Conservation (phyloP, 345 rosid genomes). For the Linum trigynum region DNA sequence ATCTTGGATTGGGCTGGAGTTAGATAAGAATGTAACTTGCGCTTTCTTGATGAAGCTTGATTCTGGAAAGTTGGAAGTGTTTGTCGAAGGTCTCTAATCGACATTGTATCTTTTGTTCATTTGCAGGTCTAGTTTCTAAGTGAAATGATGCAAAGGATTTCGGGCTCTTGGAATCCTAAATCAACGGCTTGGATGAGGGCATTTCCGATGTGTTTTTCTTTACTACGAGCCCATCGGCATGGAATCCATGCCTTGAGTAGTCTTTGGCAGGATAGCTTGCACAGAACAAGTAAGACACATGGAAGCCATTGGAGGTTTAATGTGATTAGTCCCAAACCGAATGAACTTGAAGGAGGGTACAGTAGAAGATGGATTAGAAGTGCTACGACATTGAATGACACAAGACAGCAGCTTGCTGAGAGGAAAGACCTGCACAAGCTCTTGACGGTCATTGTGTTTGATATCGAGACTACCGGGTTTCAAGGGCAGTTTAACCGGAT, state of each 20-base stretch:
- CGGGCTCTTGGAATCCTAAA: too few species aligned
- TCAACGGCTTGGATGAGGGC: conserved; percentile 25
- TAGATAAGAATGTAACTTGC: too few species aligned
- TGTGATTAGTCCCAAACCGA: conserved; percentile 33
- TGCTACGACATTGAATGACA: conserved; percentile 31
- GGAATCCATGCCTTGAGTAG: conserved; percentile 39
- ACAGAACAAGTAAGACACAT: conserved; percentile 19
- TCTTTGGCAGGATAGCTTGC: conserved; percentile 37
- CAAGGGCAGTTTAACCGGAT: conserved; percentile 42
- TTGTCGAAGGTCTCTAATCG: neutral
- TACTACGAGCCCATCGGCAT: conserved; percentile 52
- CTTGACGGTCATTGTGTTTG: conserved; percentile 50
- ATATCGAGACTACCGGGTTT: conserved; percentile 76
- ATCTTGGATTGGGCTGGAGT: too few species aligned
- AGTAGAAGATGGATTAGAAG: conserved; percentile 50
- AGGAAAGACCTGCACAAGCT: conserved; percentile 42
- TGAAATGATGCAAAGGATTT: neutral
- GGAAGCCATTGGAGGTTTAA: conserved; percentile 25
- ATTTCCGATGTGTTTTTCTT: conserved; percentile 47
- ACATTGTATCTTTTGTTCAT: neutral
- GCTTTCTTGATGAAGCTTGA: too few species aligned
- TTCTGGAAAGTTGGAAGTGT: too few species aligned
- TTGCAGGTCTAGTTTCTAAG: conserved; percentile 1
- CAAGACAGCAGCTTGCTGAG: conserved; percentile 43
- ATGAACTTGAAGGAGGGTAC: conserved; percentile 42